phyloP scores from a whole-genome alignment of 2,329 filamentous ascomycete genomes.

The Sporothrix brasiliensis region DNA sequence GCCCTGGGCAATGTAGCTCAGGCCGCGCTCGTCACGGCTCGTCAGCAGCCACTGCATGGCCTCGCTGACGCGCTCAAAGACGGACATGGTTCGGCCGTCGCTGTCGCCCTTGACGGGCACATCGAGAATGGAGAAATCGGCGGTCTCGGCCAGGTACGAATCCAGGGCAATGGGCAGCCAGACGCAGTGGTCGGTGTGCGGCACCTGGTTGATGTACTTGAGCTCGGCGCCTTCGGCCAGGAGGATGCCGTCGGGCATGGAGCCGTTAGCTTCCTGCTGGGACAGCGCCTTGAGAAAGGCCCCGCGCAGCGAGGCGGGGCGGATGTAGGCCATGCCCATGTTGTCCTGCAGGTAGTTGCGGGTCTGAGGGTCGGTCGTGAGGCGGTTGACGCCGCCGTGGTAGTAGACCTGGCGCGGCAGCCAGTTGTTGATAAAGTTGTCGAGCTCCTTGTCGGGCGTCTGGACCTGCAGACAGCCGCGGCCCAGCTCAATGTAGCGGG shows the following conservation, averaged over 20 bases:
- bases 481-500: slow-evolving; percentile 55
- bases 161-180: slow-evolving; percentile 60
- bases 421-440: slow-evolving; percentile 64
- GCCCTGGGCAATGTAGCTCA: slow-evolving; percentile 61
- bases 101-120: slow-evolving; percentile 51
- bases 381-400: slow-evolving; percentile 61
- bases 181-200: slow-evolving; percentile 62
- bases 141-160: slow-evolving; percentile 59
- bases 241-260: slow-evolving; percentile 62
- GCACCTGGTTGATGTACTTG: slow-evolving; percentile 65
- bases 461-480: slow-evolving; percentile 56
- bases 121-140: slow-evolving; percentile 54
- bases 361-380: slow-evolving; percentile 62
- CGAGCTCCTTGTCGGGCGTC: slow-evolving; percentile 57
- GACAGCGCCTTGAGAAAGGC: slow-evolving; percentile 55
- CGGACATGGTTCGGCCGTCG: slow-evolving; percentile 52
- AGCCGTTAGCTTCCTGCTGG: slow-evolving; percentile 58
- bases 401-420: slow-evolving; percentile 61
- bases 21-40: slow-evolving; percentile 55
- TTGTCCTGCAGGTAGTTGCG: slow-evolving; percentile 63
- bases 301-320: slow-evolving; percentile 52
- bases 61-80: slow-evolving; percentile 58
- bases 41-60: slow-evolving; percentile 61
- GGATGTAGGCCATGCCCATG: slow-evolving; percentile 63
- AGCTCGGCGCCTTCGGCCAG: slow-evolving; percentile 57